Conservation (phyloP, 257 asterid genomes). For the Paraleonurus japonicus region DNA sequence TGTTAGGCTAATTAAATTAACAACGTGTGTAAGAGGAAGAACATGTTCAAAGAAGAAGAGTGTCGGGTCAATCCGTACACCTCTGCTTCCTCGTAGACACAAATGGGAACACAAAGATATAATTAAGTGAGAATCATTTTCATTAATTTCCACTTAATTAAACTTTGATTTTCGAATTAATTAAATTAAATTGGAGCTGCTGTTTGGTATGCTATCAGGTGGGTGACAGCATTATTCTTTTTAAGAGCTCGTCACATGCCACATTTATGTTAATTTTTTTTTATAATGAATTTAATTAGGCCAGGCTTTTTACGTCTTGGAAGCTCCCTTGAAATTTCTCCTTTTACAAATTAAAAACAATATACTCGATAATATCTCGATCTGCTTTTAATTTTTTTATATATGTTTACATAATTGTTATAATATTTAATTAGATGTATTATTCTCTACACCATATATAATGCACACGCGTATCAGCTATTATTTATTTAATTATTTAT, state of each 20-base stretch:
- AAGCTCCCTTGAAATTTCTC: conserved; percentile 26
- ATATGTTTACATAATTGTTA: not conserved
- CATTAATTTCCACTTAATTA: conserved; percentile 14
- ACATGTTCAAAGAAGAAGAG: conserved; percentile 22
- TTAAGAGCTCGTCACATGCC: conserved; percentile 30
- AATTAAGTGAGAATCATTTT: conserved; percentile 18
- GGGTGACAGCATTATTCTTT: conserved; percentile 29
- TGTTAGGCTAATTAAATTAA: not conserved
- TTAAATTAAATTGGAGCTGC: conserved; percentile 12
- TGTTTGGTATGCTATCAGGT: conserved; percentile 34
- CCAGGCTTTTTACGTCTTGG: conserved; percentile 12
- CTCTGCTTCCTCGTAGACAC: conserved; percentile 30
- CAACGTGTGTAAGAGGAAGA: not conserved
- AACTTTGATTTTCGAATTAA: conserved; percentile 13
- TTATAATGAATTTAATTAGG: not conserved
- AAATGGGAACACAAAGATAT: conserved; percentile 23
- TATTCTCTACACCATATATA: not conserved
- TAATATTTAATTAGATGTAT: too few species aligned
- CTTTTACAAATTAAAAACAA: not conserved
- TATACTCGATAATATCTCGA: not conserved
- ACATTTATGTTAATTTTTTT: not conserved
- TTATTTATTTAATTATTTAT: too few species aligned
- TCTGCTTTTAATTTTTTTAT: too few species aligned
- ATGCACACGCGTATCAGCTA: not conserved
- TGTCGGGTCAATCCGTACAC: conserved; percentile 37